phyloP scores from a whole-genome alignment of 2,329 filamentous ascomycete genomes.

The Didymellaceae sp. region DNA sequence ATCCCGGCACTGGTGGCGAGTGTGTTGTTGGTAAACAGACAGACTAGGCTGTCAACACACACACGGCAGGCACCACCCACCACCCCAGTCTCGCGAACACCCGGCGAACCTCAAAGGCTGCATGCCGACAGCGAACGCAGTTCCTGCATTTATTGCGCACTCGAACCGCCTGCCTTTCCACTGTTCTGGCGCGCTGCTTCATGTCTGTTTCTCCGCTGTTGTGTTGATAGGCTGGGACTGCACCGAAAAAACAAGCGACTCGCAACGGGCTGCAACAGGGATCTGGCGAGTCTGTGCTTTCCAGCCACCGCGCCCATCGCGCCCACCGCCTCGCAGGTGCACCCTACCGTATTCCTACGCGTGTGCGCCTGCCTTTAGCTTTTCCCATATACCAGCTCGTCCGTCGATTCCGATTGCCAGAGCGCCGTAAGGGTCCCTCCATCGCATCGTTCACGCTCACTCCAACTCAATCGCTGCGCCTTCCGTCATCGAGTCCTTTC shows the following conservation, averaged over 20 bases:
- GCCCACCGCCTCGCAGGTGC: neutral
- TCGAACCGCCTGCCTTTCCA: slow-evolving; percentile 1
- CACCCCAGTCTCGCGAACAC: slow-evolving; percentile 9
- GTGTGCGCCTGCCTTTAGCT: neutral
- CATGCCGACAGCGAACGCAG: slow-evolving; percentile 6
- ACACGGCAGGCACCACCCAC: neutral
- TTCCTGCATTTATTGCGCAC: slow-evolving; percentile 2
- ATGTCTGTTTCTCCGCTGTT: slow-evolving; percentile 13
- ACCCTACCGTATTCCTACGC: too few relatives aligned
- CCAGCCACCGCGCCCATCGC: slow-evolving; percentile 12
- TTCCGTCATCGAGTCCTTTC: slow-evolving; percentile 25
- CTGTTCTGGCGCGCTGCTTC: slow-evolving; percentile 24
- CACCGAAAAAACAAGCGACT: slow-evolving; percentile 19
- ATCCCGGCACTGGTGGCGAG: slow-evolving; percentile 1
- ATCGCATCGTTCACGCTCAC: slow-evolving; percentile 25
- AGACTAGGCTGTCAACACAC: neutral
- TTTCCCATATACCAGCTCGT: slow-evolving; percentile 33
- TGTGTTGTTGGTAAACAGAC: slow-evolving; percentile 8
- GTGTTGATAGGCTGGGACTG: slow-evolving; percentile 29
- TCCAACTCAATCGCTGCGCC: slow-evolving; percentile 15
- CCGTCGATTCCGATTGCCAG: slow-evolving; percentile 32
- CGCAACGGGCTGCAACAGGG: slow-evolving; percentile 12
- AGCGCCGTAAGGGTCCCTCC: slow-evolving; percentile 33
- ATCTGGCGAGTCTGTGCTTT: neutral
- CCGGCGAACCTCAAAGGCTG: slow-evolving; percentile 10